Base-by-base conservation (phyloP, 2,329 filamentous ascomycete genomes). In the Venturia oleaginea region DNA sequence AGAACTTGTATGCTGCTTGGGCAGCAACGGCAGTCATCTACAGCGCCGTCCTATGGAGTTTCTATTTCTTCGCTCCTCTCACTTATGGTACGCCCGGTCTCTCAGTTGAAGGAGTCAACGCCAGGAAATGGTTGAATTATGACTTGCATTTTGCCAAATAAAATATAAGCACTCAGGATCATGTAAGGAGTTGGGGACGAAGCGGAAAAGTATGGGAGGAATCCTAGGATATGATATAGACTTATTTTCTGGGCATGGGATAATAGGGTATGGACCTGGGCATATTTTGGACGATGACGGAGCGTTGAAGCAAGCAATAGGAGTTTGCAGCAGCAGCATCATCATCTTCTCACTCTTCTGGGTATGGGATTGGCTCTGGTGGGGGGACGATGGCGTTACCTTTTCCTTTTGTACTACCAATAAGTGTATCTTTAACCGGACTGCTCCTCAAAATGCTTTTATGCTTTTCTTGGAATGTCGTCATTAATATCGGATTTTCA, bases 121-220 rank as follows among this genome's bases (percentile, higher is more conserved):
- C 87, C 67, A 87, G 94, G 76, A 97, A 97, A 82, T 97, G 93
- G 93, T 82, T 99, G 69, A 90, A 90, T 68, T 99, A 97, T 75
- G 94, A 99, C 76, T 83, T 99, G 74, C 94, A 99, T 80, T 99
- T 99, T 80, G 94, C 94, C 66, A 99, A 99, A 85, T 99, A 89
- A 89, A 17, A 34, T 34, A 30, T 30, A 13, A 15, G 4, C 13
- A 30, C 1, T 10, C 7, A 19, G 10, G 2, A 27, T 30, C 22
- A 30, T 27, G 27, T 54, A 30, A 51, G 22, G 24, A 15, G 6
- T 3, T 10, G 13, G 7, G 42, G 43, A 46, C 17, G 43, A 32
- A 17, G 19, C 17, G 27, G 2, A 34, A 32, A 55, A 34, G 27
- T 4, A 34, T 55, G 3, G 19, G 5, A 34, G 6, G 30, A 34